Conservation (phyloP, 2,329 filamentous ascomycete species). For the Aspergillus sp. region DNA sequence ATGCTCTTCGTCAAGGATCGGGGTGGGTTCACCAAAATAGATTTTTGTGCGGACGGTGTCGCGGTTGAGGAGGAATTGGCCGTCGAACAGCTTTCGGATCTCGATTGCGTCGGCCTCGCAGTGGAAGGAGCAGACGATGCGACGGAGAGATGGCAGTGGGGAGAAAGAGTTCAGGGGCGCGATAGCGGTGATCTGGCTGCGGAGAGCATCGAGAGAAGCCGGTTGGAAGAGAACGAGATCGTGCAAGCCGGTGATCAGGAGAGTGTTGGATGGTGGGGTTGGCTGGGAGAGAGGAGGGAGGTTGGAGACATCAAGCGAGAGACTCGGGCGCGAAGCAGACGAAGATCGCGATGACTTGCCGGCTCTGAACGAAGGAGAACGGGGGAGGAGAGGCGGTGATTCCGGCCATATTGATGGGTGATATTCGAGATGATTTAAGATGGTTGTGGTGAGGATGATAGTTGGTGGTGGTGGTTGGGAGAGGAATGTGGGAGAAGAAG, state of each 20-base stretch:
- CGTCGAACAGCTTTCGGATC: constrained; percentile 41
- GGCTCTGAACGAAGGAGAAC: constrained; percentile 18
- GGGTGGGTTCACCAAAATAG: constrained; percentile 52
- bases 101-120: constrained; percentile 37
- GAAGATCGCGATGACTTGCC: constrained; percentile 18
- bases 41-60: constrained; percentile 33
- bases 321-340: constrained; percentile 26
- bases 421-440: neutral
- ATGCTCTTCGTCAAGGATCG: constrained; percentile 32
- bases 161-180: constrained; percentile 47
- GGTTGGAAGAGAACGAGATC: constrained; percentile 45
- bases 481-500: too few species aligned
- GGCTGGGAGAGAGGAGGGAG: constrained; percentile 43
- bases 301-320: constrained; percentile 43
- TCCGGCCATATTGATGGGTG: constrained; percentile 1
- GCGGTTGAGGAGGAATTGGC: constrained; percentile 26
- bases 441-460: neutral
- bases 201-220: constrained; percentile 37
- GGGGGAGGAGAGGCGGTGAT: constrained; percentile 17
- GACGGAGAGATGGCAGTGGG: constrained; percentile 45
- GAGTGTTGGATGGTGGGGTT: constrained; percentile 46
- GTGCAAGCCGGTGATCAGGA: constrained; percentile 46
- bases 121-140: constrained; percentile 48
- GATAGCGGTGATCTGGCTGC: constrained; percentile 36
- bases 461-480: neutral